phyloP scores from a whole-genome alignment of 441 rosid species.

The Gossypium davidsonii region DNA sequence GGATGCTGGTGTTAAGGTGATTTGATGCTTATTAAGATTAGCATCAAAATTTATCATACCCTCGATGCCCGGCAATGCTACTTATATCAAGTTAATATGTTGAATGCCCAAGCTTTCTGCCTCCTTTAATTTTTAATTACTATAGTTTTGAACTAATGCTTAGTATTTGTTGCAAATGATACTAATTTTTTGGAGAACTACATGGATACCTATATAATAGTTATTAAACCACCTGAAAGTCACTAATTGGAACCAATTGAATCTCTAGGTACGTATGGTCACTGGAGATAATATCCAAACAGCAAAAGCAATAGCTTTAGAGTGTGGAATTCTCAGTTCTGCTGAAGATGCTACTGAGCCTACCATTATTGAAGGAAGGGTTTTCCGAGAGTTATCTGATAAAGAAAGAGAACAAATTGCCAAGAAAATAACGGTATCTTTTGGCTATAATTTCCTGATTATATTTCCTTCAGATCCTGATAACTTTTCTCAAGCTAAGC shows the following conservation, averaged over 20 bases:
- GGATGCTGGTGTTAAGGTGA: slow-evolving; percentile 86
- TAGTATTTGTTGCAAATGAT: slow-evolving; percentile 1
- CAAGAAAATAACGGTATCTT: slow-evolving; percentile 56
- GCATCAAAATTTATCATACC: not conserved
- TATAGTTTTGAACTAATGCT: not conserved
- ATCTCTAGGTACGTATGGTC: slow-evolving; percentile 83
- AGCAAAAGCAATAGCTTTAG: slow-evolving; percentile 91
- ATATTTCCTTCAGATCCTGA: not conserved
- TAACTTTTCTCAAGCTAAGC: not conserved
- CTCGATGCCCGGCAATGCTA: not conserved
- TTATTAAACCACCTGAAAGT: not conserved
- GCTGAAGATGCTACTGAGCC: slow-evolving; percentile 47
- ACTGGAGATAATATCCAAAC: slow-evolving; percentile 95
- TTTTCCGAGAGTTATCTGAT: slow-evolving; percentile 67
- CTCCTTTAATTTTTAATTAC: not conserved
- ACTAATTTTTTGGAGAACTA: not conserved
- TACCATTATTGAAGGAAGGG: slow-evolving; percentile 78
- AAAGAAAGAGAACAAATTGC: slow-evolving; percentile 76
- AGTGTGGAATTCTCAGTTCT: slow-evolving; percentile 81
- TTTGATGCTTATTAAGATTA: slow-evolving; percentile 7
- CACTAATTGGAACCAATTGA: slow-evolving; percentile 12
- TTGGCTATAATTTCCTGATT: not conserved
- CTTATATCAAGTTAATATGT: not conserved
- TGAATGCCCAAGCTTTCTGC: not conserved
- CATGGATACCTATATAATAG: not conserved